A percentile compares a stretch with the other conserved stretches of the same genome.
phyloP scores from a whole-genome alignment of 805 yeast genomes.

The Yamadazyma sp. region DNA sequence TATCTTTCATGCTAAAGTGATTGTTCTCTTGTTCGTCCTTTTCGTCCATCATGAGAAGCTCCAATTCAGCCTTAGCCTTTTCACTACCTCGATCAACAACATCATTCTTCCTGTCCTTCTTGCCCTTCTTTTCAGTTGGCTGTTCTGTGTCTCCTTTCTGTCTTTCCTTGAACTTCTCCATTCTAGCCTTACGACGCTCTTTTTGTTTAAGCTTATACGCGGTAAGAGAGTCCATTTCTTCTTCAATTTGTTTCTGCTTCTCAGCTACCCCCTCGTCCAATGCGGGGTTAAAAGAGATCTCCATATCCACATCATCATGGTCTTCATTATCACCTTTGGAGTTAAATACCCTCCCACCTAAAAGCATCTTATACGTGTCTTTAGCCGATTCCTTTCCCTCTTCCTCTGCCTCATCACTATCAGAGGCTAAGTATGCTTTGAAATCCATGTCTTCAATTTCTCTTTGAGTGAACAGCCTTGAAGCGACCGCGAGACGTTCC shows the following conservation, averaged over 20 bases:
- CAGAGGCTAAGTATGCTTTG: constrained; percentile 81
- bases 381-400: constrained; percentile 31
- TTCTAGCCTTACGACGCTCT: constrained; percentile 85
- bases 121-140: constrained; percentile 58
- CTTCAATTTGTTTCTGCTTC: constrained; percentile 36
- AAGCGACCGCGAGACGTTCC: constrained; percentile 74
- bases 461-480: constrained; percentile 80
- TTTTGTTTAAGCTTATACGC: constrained; percentile 84
- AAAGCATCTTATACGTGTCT: constrained; percentile 62
- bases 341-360: constrained; percentile 42
- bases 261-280: constrained; percentile 40
- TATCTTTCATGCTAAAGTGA: constrained; percentile 80
- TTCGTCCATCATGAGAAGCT: constrained; percentile 67
- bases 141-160: constrained; percentile 48
- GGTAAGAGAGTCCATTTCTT: constrained; percentile 73
- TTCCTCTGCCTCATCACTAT: constrained; percentile 29
- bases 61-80: constrained; percentile 61
- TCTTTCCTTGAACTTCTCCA: constrained; percentile 68
- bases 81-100: constrained; percentile 26
- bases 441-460: constrained; percentile 91
- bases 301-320: constrained; percentile 82
- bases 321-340: constrained; percentile 29
- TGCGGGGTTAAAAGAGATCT: constrained; percentile 93
- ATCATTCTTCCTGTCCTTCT: constrained; percentile 25
- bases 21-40: constrained; percentile 41